These are phyloP conservation scores for Gentiana macrophylla DNA, from an alignment of 257 asterid genomes.

Conservation along the genomic window DNA sequence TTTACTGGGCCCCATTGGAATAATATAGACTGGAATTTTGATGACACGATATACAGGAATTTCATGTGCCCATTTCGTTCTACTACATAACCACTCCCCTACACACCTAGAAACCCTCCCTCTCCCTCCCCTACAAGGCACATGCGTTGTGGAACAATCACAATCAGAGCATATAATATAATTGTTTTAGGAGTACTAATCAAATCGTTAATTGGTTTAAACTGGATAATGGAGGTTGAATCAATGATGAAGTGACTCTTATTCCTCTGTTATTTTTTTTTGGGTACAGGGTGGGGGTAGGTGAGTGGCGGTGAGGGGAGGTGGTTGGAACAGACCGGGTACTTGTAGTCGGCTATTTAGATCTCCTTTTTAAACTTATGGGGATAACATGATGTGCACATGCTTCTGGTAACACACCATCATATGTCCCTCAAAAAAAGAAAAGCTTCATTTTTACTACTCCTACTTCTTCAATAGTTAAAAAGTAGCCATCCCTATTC, in stretches of 20 bases:
- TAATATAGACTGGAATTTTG: no score
- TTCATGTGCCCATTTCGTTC: not conserved
- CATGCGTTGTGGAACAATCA: not conserved
- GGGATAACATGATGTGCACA: no score
- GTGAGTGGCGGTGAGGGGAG: no score
- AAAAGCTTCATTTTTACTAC: no score
- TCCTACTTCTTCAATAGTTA: no score
- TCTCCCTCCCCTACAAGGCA: no score
- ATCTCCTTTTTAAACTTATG: no score
- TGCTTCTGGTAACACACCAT: no score
- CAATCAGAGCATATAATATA: not conserved
- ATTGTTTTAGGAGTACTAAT: not conserved
- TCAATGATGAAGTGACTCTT: slow-evolving; percentile 16
- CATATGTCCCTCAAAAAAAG: no score
- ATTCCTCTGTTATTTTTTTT: slow-evolving; percentile 3
- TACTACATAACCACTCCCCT: not conserved
- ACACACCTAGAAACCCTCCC: not conserved
- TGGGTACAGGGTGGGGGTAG: not conserved
- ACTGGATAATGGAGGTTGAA: slow-evolving; percentile 15
- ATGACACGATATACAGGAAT: not conserved
- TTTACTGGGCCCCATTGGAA: not conserved
- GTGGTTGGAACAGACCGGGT: no score
- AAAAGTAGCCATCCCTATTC: no score
- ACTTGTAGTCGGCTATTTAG: no score
- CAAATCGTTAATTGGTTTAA: slow-evolving; percentile 11